Conservation (phyloP, 1,284 basidiomycete species). For the Coniferiporia weirii region DNA sequence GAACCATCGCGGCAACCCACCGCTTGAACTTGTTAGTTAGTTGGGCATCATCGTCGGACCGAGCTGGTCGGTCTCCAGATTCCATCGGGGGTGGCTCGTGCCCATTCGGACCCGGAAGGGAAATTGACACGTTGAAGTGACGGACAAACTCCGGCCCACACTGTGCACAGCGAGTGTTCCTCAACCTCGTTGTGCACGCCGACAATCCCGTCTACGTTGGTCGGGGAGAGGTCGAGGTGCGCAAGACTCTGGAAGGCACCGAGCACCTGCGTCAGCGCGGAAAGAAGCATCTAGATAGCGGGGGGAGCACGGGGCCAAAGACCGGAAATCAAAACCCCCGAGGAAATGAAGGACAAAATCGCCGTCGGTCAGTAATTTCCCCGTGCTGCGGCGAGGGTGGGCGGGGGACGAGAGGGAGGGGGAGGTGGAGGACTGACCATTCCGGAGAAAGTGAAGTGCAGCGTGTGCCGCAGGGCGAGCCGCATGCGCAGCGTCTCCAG, state of each 20-base stretch:
- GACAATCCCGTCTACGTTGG: constrained; percentile 40
- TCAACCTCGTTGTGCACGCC: constrained; percentile 38
- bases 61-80: neutral
- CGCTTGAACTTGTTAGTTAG: neutral
- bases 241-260: constrained; percentile 31
- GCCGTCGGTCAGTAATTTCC: neutral
- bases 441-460: constrained; percentile 57
- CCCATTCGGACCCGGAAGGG: constrained; percentile 47
- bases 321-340: neutral
- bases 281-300: constrained; percentile 28
- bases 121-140: constrained; percentile 49
- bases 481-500: constrained; percentile 48
- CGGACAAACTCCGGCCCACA: constrained; percentile 51
- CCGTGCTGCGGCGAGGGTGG: neutral
- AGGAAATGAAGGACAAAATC: neutral
- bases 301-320: constrained; percentile 28
- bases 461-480: constrained; percentile 58
- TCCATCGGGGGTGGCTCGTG: constrained; percentile 1
- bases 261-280: constrained; percentile 35
- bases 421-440: constrained; percentile 44
- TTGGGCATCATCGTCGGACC: neutral
- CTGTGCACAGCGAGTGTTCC: constrained; percentile 45
- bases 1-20: too few species aligned
- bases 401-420: constrained; percentile 5
- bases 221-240: constrained; percentile 53